Conservation (phyloP, 1,284 basidiomycete species). For the Ustilago curta region DNA sequence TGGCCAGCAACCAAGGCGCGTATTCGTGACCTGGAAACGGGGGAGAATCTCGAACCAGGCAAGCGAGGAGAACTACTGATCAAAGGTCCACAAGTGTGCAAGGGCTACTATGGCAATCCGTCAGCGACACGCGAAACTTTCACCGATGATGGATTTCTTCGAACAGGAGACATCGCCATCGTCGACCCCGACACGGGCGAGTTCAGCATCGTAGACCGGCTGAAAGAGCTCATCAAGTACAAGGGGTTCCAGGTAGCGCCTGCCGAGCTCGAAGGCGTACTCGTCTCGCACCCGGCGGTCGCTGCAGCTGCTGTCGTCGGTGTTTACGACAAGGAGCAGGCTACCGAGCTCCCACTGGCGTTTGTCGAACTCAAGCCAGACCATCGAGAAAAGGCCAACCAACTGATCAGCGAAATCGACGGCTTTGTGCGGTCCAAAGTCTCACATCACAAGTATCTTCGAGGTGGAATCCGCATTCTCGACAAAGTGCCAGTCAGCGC, state of each 20-base stretch:
- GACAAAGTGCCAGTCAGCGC: conserved; percentile 42
- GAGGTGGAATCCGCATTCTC: conserved; percentile 43
- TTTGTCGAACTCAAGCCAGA: conserved; percentile 40
- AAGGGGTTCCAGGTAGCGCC: conserved; percentile 64
- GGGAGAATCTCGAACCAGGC: conserved; percentile 32
- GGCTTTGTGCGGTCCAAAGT: conserved; percentile 37
- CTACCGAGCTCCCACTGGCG: conserved; percentile 44
- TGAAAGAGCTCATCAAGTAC: conserved; percentile 67
- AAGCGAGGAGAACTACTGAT: conserved; percentile 48
- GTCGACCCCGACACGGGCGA: conserved; percentile 31
- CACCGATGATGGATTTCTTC: conserved; percentile 69
- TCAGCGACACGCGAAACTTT: conserved; percentile 76
- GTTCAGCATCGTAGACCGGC: conserved; percentile 62
- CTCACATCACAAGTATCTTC: conserved; percentile 39
- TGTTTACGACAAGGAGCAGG: conserved; percentile 48
- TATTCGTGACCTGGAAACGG: conserved; percentile 40
- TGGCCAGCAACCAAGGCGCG: conserved; percentile 34
- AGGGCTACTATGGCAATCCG: conserved; percentile 45
- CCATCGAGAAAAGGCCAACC: neutral
- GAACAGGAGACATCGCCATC: conserved; percentile 64
- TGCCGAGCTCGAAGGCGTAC: conserved; percentile 60
- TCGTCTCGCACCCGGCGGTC: conserved; percentile 42
- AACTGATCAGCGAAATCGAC: conserved; percentile 20
- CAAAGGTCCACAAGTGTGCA: conserved; percentile 41
- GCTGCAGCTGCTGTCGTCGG: conserved; percentile 60